Evolutionary conservation across 352 stramenopile genomes (phyloP).

Genomic region (Phytophthora pseudosyringae): DNA sequence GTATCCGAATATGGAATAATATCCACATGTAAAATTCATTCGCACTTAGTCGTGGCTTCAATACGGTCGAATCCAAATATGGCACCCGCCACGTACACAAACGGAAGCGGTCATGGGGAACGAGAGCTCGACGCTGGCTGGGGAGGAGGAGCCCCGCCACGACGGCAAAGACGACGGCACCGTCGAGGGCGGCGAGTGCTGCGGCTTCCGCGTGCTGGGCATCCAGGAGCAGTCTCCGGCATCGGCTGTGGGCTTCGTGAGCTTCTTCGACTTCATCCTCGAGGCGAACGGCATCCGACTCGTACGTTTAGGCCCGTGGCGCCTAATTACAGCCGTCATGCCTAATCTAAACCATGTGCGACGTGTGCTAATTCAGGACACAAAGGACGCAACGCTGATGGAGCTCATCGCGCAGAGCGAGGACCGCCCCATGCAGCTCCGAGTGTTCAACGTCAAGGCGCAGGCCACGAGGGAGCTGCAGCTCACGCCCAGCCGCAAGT

Average conservation of each 20-base stretch:
- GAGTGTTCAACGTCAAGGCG: conserved; percentile 86
- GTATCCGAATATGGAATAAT: background rate
- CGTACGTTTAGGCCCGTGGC: conserved; percentile 20
- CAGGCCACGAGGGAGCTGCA: conserved; percentile 71
- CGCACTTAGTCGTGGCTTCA: conserved; percentile 16
- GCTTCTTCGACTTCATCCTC: conserved; percentile 98
- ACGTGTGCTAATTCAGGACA: conserved; percentile 53
- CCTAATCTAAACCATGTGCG: conserved; percentile 5
- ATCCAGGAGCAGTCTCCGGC: conserved; percentile 96
- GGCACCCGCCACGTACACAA: background rate
- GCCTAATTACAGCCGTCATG: background rate
- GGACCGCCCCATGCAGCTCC: conserved; percentile 70
- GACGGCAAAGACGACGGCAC: conserved; percentile 31
- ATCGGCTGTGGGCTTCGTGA: conserved; percentile 92
- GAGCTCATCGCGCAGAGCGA: conserved; percentile 92
- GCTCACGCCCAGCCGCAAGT: conserved; percentile 93
- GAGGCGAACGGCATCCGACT: conserved; percentile 92
- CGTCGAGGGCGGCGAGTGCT: conserved; percentile 65
- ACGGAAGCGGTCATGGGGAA: conserved; percentile 47
- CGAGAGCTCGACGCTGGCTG: conserved; percentile 46
- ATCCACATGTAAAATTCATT: background rate
- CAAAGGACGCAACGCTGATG: conserved; percentile 90
- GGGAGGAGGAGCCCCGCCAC: conserved; percentile 12
- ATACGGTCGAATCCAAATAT: conserved; percentile 1
- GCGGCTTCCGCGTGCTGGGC: conserved; percentile 95